Evolutionary conservation across 2,329 filamentous ascomycete species (phyloP).

Genomic region (Diaporthe vexans): DNA sequence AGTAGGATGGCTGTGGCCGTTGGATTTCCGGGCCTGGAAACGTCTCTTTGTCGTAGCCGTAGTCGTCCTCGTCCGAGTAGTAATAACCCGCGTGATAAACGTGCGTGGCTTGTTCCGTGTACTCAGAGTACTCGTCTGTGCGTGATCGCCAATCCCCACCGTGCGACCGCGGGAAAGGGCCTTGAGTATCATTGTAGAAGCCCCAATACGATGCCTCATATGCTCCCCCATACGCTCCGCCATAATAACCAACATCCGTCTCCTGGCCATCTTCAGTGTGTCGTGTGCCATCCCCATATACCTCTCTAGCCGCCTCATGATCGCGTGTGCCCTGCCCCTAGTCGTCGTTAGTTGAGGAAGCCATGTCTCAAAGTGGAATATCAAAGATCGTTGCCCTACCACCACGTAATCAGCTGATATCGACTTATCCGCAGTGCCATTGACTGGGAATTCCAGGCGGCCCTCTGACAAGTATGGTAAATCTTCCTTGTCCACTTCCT

Average conservation of each 20-base stretch:
- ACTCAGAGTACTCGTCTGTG: not conserved
- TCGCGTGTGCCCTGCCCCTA: conserved; percentile 29
- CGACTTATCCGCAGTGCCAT: conserved; percentile 6
- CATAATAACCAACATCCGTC: not conserved
- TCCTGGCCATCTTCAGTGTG: not conserved
- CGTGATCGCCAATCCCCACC: conserved; percentile 1
- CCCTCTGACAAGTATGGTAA: conserved; percentile 34
- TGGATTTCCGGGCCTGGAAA: not conserved
- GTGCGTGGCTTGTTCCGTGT: not conserved
- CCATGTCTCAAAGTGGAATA: too few relatives aligned
- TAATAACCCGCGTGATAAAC: not conserved
- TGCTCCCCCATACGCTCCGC: too few relatives aligned
- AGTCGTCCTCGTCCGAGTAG: not conserved
- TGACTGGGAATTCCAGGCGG: not conserved
- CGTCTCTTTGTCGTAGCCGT: not conserved
- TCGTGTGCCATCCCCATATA: not conserved
- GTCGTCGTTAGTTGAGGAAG: not conserved
- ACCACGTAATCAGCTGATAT: conserved; percentile 30
- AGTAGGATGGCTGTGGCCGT: conserved; percentile 20
- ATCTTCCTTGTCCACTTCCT: conserved; percentile 38
- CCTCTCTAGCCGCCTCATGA: conserved; percentile 4
- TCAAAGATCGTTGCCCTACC: conserved; percentile 24
- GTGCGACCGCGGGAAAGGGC: not conserved
- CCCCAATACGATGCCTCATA: too few relatives aligned
- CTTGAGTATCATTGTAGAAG: not conserved